Evolutionary conservation across 257 asterid species (phyloP).

Genomic region (Plectranthus barbatus): DNA sequence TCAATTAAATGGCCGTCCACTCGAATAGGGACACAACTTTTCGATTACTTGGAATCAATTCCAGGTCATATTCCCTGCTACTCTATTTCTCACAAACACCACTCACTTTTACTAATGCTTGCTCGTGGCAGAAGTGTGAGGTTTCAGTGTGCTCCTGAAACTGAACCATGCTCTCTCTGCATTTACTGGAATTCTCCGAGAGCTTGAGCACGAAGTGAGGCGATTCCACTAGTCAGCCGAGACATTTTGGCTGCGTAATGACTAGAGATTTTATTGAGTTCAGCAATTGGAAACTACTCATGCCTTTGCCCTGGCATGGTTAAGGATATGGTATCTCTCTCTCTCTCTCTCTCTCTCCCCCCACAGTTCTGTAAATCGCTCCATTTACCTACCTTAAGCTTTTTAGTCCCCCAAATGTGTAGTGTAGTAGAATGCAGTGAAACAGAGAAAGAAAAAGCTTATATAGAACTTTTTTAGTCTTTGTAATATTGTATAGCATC

Average conservation of each 20-base stretch:
- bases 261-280: constrained; percentile 69
- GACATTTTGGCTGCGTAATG: constrained; percentile 90
- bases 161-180: constrained; percentile 86
- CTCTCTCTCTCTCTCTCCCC: too few species aligned
- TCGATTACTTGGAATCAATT: constrained; percentile 79
- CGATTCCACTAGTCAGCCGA: constrained; percentile 80
- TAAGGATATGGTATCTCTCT: background rate
- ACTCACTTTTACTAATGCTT: too few species aligned
- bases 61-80: constrained; percentile 43
- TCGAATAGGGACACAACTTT: constrained; percentile 53
- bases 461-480: too few species aligned
- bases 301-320: constrained; percentile 59
- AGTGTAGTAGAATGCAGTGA: too few species aligned
- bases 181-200: constrained; percentile 69
- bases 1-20: constrained; percentile 95
- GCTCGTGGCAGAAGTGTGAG: constrained; percentile 63
- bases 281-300: constrained; percentile 66
- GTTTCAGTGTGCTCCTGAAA: constrained; percentile 60
- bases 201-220: constrained; percentile 88
- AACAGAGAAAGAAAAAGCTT: too few species aligned
- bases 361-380: too few species aligned
- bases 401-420: too few species aligned
- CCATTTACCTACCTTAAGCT: too few species aligned
- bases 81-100: constrained; percentile 39
- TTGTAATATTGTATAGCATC: too few species aligned